Conservation (phyloP, 2,329 filamentous ascomycete species). For the Emmonsiellopsis sp. region DNA sequence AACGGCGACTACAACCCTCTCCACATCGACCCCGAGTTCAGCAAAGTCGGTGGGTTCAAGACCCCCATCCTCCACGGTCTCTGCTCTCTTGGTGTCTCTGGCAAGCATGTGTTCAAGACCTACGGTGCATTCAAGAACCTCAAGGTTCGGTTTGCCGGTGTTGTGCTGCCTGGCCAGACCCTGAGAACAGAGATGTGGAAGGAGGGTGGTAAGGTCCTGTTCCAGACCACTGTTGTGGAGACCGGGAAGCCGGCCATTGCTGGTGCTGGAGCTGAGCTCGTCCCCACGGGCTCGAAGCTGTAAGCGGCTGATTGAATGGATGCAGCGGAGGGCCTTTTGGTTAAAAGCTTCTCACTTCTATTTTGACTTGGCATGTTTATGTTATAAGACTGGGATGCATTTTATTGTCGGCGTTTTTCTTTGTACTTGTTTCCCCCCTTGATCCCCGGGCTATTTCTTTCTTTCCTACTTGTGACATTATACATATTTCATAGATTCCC, state of each 20-base stretch:
- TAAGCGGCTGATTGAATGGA: slow-evolving; percentile 1
- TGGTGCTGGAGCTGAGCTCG: slow-evolving; percentile 66
- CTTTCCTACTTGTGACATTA: not conserved
- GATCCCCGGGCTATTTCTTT: not conserved
- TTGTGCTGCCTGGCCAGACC: slow-evolving; percentile 81
- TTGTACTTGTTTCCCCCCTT: not conserved
- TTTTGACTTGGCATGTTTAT: not conserved
- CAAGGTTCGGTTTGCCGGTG: slow-evolving; percentile 84
- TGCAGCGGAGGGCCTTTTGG: not conserved
- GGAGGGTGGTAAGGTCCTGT: slow-evolving; percentile 68
- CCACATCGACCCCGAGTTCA: slow-evolving; percentile 89
- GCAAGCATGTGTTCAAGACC: slow-evolving; percentile 78
- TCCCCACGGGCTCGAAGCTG: slow-evolving; percentile 9
- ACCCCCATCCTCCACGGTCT: slow-evolving; percentile 92
- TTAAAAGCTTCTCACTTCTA: not conserved
- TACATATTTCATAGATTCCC: not conserved
- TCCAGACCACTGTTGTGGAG: slow-evolving; percentile 85
- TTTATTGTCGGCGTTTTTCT: not conserved
- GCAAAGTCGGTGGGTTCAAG: slow-evolving; percentile 92
- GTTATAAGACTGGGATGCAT: not conserved
- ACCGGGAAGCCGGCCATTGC: slow-evolving; percentile 83
- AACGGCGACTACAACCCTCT: slow-evolving; percentile 94
- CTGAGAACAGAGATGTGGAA: slow-evolving; percentile 92
- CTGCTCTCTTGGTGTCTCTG: slow-evolving; percentile 84
- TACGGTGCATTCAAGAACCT: slow-evolving; percentile 82